These are phyloP conservation scores for Pythium plurisporium DNA, from an alignment of 352 stramenopile genomes.

Conservation along the genomic window DNA sequence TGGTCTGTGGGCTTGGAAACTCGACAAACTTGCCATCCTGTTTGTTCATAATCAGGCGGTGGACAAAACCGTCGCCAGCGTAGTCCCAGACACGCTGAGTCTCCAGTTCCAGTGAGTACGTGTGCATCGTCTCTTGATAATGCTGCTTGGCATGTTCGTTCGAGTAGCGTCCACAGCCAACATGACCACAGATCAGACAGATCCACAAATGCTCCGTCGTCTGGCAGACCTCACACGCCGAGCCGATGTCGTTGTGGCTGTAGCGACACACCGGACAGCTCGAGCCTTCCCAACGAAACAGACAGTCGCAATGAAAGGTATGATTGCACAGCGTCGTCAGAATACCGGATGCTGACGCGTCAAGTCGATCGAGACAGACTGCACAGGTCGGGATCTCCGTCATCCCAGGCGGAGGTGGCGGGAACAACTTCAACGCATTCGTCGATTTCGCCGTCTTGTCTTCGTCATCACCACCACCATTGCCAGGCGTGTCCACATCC, in stretches of 20 bases:
- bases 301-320: constrained; percentile 96
- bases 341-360: constrained; percentile 84
- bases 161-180: constrained; percentile 96
- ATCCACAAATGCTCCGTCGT: constrained; percentile 95
- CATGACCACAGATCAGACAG: constrained; percentile 94
- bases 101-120: constrained; percentile 94
- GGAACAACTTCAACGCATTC: constrained; percentile 37
- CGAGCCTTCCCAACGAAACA: constrained; percentile 93
- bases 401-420: constrained; percentile 61
- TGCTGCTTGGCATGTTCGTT: constrained; percentile 93
- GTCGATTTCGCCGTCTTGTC: neutral
- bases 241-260: constrained; percentile 92
- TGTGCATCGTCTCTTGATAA: constrained; percentile 92
- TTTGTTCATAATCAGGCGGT: constrained; percentile 87
- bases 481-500: too few relatives aligned
- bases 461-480: too few relatives aligned
- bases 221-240: constrained; percentile 91
- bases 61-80: constrained; percentile 84
- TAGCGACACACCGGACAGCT: constrained; percentile 96
- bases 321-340: constrained; percentile 98
- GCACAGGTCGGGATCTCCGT: constrained; percentile 89
- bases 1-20: constrained; percentile 82
- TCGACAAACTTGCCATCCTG: constrained; percentile 95
- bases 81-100: constrained; percentile 97
- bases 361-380: constrained; percentile 89